Evolutionary conservation across 768 basidiomycete species (phyloP).

Genomic region (Tylopilus felleus): DNA sequence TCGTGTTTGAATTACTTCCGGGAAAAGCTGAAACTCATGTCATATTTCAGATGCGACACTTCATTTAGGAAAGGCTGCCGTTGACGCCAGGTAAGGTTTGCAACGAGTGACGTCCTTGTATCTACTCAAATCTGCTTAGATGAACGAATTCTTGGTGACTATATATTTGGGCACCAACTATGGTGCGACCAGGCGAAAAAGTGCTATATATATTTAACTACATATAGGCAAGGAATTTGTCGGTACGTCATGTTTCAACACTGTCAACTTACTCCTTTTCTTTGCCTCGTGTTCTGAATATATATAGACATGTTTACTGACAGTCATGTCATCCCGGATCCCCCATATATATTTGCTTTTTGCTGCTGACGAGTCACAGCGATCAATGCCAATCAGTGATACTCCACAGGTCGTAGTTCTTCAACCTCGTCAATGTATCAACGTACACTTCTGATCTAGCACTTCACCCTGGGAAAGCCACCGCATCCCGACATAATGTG

Average conservation of each 20-base stretch:
- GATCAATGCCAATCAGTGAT: background rate
- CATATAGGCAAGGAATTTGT: background rate
- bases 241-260: background rate
- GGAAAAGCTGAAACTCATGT: background rate
- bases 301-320: background rate
- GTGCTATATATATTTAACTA: background rate
- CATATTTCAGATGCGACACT: background rate
- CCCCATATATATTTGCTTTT: background rate
- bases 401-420: background rate
- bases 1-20: background rate
- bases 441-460: background rate
- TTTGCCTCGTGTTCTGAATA: background rate
- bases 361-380: background rate
- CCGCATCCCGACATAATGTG: background rate
- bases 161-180: background rate
- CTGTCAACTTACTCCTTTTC: background rate
- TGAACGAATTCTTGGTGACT: background rate
- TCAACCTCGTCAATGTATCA: background rate
- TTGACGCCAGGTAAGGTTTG: background rate
- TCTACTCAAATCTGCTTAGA: background rate
- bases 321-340: background rate
- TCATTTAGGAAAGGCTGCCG: background rate
- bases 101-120: background rate
- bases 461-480: background rate
- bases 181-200: background rate